These are phyloP conservation scores for Plasmodium reichenowi DNA, from an alignment of 169 alveolate genomes.

Conservation along the genomic window DNA sequence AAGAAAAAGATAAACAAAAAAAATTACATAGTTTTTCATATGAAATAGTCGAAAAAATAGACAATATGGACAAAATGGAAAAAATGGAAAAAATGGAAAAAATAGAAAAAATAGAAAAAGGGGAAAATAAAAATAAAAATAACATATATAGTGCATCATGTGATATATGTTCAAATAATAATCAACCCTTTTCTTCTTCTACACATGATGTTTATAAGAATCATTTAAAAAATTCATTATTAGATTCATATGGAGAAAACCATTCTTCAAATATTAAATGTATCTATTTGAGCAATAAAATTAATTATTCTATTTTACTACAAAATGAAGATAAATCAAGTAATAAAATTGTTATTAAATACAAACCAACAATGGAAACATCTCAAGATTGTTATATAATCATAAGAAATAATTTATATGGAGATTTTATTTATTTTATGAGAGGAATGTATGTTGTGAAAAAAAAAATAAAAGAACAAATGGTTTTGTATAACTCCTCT, in stretches of 20 bases:
- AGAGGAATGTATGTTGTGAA: constrained; percentile 37
- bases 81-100: background rate
- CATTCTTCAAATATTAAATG: constrained; percentile 11
- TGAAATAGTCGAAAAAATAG: constrained; percentile 16
- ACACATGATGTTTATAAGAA: no score
- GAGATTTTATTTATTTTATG: constrained; percentile 53
- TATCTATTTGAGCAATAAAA: constrained; percentile 51
- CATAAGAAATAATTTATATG: constrained; percentile 27
- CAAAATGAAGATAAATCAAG: background rate
- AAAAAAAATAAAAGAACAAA: constrained; percentile 53
- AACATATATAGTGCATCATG: background rate
- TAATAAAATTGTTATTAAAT: constrained; percentile 21
- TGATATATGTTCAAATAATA: no score
- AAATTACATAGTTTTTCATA: constrained; percentile 7
- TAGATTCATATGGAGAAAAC: background rate
- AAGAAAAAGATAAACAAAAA: background rate
- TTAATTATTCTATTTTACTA: constrained; percentile 6
- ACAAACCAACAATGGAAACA: constrained; percentile 20
- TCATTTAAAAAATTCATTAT: no score
- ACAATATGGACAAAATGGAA: background rate
- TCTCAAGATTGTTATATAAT: constrained; percentile 64
- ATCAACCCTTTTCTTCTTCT: no score
- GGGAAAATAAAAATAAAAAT: background rate
- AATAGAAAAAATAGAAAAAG: background rate
- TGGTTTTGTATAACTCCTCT: constrained; percentile 49